Conservation (phyloP, 1,139 yeast species). For the Yamadazyma songkhlaensis region DNA sequence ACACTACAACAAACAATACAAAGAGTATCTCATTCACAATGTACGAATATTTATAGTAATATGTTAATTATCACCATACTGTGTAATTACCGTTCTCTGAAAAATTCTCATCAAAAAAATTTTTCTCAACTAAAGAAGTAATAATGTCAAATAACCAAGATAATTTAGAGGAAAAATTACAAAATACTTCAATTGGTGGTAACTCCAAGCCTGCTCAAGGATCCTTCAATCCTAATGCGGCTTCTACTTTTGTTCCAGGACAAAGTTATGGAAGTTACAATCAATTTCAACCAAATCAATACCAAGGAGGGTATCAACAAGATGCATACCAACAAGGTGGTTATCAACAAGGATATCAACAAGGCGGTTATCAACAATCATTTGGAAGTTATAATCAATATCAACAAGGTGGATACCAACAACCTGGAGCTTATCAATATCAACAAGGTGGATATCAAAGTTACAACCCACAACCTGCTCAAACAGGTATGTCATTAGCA, state of each 20-base stretch:
- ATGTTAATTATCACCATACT: not conserved
- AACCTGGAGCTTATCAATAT: constrained; percentile 7
- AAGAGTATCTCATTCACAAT: not conserved
- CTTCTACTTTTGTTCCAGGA: constrained; percentile 17
- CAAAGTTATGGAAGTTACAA: constrained; percentile 10
- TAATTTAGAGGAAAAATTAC: constrained; percentile 54
- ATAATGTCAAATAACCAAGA: constrained; percentile 48
- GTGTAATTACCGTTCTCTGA: constrained; percentile 1
- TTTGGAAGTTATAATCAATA: constrained; percentile 1
- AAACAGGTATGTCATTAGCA: constrained; percentile 76
- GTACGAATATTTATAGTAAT: too few species aligned
- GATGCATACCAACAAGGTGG: constrained; percentile 12
- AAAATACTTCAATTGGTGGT: constrained; percentile 41
- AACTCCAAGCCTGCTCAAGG: constrained; percentile 5
- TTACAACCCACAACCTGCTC: constrained; percentile 24
- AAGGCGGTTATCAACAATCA: constrained; percentile 1
- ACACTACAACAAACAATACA: too few species aligned
- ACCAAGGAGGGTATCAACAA: constrained; percentile 11
- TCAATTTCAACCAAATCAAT: constrained; percentile 16
- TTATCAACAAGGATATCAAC: constrained; percentile 16
- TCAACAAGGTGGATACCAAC: constrained; percentile 9
- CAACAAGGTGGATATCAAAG: constrained; percentile 24
- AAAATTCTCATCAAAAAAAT: constrained; percentile 9
- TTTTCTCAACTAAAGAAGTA: constrained; percentile 2
- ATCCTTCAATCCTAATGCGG: constrained; percentile 4